Conservation (phyloP, 305 asterid species). For the Fraxinus floribunda region DNA sequence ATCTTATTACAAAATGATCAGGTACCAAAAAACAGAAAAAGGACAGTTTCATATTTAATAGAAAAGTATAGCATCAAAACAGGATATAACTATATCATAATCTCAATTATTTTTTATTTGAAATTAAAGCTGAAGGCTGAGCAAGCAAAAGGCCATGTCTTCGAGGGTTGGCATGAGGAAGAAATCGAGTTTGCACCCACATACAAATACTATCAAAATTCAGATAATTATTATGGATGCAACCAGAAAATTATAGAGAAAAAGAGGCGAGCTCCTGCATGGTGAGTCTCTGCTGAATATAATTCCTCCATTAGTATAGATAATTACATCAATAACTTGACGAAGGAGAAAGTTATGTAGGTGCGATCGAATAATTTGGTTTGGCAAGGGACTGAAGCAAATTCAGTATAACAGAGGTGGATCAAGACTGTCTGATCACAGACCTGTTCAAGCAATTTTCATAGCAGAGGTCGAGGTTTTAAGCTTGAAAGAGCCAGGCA, state of each 20-base stretch:
- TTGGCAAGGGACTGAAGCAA: conserved; percentile 59
- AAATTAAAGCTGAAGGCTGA: conserved; percentile 57
- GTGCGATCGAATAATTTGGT: conserved; percentile 71
- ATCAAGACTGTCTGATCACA: conserved; percentile 59
- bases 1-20: conserved; percentile 56
- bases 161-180: conserved; percentile 61
- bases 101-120: conserved; percentile 24
- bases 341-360: conserved; percentile 33
- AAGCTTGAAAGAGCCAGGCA: conserved; percentile 24
- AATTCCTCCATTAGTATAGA: conserved; percentile 1
- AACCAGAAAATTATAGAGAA: conserved; percentile 34
- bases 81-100: conserved; percentile 26
- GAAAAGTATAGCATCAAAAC: conserved; percentile 2
- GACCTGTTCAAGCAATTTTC: conserved; percentile 60
- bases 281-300: conserved; percentile 38
- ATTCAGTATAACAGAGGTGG: conserved; percentile 52
- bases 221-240: conserved; percentile 59
- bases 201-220: conserved; percentile 50
- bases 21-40: conserved; percentile 34
- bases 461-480: conserved; percentile 39
- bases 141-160: conserved; percentile 48
- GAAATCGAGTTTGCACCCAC: conserved; percentile 64
- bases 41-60: conserved; percentile 7
- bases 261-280: conserved; percentile 58
- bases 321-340: conserved; percentile 8